phyloP scores from a whole-genome alignment of 768 basidiomycete genomes.

The Floccularia luteovirens region DNA sequence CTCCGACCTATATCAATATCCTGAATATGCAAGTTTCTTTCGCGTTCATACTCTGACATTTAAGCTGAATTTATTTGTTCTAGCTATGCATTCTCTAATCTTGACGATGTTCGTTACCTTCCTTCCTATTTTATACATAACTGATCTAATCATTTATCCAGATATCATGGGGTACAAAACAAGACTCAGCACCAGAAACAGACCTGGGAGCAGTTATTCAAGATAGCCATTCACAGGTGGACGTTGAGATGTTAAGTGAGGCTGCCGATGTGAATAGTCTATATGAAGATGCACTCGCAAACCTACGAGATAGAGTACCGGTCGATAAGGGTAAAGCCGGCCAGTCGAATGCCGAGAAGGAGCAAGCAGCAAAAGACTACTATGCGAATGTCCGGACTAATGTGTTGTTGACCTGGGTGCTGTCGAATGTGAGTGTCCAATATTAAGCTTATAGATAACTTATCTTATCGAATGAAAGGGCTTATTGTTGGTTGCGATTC shows the following conservation, averaged over 20 bases:
- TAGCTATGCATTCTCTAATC: constrained; percentile 81
- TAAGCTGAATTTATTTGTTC: constrained; percentile 1
- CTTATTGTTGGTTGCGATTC: constrained; percentile 59
- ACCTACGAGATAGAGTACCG: constrained; percentile 38
- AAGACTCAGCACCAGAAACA: constrained; percentile 61
- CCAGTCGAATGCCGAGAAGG: constrained; percentile 47
- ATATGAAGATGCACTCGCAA: constrained; percentile 78
- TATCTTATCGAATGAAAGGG: constrained; percentile 33
- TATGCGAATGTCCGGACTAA: constrained; percentile 86
- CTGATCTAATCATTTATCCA: constrained; percentile 14
- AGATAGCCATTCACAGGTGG: constrained; percentile 74
- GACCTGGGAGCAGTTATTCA: constrained; percentile 84
- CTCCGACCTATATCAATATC: constrained; percentile 74
- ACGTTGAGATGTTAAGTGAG: constrained; percentile 80
- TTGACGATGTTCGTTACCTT: constrained; percentile 61
- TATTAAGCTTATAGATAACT: background rate
- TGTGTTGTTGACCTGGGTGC: constrained; percentile 72
- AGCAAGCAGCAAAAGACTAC: constrained; percentile 75
- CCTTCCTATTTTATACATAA: constrained; percentile 8
- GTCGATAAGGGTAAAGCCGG: constrained; percentile 16
- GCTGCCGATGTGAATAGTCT: constrained; percentile 76
- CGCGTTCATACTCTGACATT: constrained; percentile 6
- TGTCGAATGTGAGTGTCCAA: constrained; percentile 58
- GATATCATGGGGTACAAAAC: constrained; percentile 97
- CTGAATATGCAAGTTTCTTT: constrained; percentile 56